Evolutionary conservation across 768 basidiomycete species (phyloP), one percentile per base, ranked within the genome.

Genomic region (Phlegmacium glaucopus): DNA sequence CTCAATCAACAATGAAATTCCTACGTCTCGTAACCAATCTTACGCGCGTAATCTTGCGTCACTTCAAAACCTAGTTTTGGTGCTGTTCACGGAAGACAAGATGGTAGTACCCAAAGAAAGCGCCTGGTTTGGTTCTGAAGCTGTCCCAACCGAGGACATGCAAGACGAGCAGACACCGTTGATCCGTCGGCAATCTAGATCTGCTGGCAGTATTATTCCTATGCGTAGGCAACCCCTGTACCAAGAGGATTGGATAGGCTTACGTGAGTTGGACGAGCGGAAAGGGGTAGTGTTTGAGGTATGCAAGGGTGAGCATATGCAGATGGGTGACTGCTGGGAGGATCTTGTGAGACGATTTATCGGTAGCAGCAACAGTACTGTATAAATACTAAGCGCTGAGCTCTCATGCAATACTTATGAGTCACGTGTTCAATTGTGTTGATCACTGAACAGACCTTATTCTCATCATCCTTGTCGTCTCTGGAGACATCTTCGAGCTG

Each of bases 31-130:
- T 35, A 90, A 90, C 56, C 50, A 49, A 28, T 81, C 83, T 1
- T 91, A 87, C 62, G 72, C 68, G 5, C 54, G 66, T 36, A 83
- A 87, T 56, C 65, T 93, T 28, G 71, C 75, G 3, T 75, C 79
- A 7, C 68, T 93, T 39, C 69, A 79, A 51, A 77, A 79, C 15
- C 76, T 93, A 34, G 75, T 94, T 22, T 82, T 94, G 30, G 77
- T 90, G 22, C 61, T 87, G 36, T 93, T 93, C 62, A 70, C 77
- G 1, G 64, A 81, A 48, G 91, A 93, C 61, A 72, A 75, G 61
- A 91, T 87, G 3, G 85, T 89, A 17, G 73, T 91, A 15, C 91
- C 91, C 0, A 90, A 89, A 63, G 90, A 92, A 65, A 88, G 80
- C 55, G 70, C 87, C 9, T 92, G 90, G 90, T 93, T 94, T 64